Percentiles rank a stretch among this genome's conserved stretches.
Evolutionary conservation across 2,329 filamentous ascomycete species (phyloP).

Genomic region (Cadophora sp.): DNA sequence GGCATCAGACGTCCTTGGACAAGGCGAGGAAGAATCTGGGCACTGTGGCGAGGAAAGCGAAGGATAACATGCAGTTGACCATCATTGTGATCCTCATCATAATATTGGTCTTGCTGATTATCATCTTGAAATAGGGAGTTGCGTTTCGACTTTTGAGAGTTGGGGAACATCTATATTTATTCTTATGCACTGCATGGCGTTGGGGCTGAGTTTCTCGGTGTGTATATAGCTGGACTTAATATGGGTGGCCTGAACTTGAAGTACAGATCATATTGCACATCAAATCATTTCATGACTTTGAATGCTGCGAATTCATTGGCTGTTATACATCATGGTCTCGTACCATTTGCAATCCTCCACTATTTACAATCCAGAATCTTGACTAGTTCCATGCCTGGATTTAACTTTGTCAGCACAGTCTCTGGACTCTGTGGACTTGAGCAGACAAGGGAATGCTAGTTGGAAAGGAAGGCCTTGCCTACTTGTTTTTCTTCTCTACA

Average conservation of each 20-base stretch:
- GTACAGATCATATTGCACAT: not conserved
- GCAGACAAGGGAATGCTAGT: constrained; percentile 10
- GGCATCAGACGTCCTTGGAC: constrained; percentile 78
- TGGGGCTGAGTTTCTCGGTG: constrained; percentile 19
- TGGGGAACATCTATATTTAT: constrained; percentile 5
- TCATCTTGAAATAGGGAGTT: constrained; percentile 63
- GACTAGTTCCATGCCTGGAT: constrained; percentile 40
- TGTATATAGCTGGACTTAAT: constrained; percentile 20
- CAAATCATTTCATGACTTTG: not conserved
- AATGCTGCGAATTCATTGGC: not conserved
- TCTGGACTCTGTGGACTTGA: not conserved
- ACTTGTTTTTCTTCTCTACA: constrained; percentile 41
- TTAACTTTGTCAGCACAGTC: constrained; percentile 15
- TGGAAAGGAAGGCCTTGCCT: constrained; percentile 27
- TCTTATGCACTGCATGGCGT: constrained; percentile 27
- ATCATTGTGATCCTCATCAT: constrained; percentile 74
- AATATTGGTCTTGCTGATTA: constrained; percentile 70
- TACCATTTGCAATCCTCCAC: not conserved
- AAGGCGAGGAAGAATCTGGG: constrained; percentile 76
- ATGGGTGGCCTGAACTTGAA: not conserved
- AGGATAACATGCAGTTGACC: constrained; percentile 83
- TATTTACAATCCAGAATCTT: constrained; percentile 33
- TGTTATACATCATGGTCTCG: not conserved
- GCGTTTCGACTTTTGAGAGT: constrained; percentile 6
- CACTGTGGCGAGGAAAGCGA: constrained; percentile 74